Conservation (phyloP, 192 early-diverging fungal genomes). For the Coemansia sp. region DNA sequence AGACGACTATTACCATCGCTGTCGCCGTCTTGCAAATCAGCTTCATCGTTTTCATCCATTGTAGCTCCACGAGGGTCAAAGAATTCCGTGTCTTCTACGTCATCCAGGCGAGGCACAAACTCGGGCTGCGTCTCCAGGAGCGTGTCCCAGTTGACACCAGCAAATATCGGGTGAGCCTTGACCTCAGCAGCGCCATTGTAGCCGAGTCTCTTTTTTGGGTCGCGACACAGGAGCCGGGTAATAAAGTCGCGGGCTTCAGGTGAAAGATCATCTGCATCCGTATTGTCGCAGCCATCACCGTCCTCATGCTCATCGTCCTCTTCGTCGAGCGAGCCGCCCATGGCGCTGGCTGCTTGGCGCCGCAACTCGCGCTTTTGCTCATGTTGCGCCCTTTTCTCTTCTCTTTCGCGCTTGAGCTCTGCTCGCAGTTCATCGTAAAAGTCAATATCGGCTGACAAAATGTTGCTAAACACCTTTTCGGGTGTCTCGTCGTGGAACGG, state of each 20-base stretch:
- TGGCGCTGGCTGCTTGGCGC: background rate
- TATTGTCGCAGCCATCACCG: constrained; percentile 2
- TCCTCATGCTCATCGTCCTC: constrained; percentile 15
- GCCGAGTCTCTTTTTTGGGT: constrained; percentile 60
- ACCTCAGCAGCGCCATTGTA: constrained; percentile 59
- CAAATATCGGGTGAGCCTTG: constrained; percentile 64
- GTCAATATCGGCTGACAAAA: constrained; percentile 30
- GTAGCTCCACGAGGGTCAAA: constrained; percentile 88
- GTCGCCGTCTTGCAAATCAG: constrained; percentile 2
- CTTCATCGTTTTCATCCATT: constrained; percentile 49
- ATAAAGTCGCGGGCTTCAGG: constrained; percentile 51
- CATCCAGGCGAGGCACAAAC: constrained; percentile 78
- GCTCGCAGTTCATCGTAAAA: constrained; percentile 37
- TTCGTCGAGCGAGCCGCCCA: too few relatives aligned
- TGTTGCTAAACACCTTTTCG: constrained; percentile 48
- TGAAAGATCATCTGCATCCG: constrained; percentile 17
- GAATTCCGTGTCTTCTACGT: constrained; percentile 85
- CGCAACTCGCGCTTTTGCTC: background rate
- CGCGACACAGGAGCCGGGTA: constrained; percentile 57
- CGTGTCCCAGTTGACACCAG: constrained; percentile 59
- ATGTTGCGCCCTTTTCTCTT: background rate
- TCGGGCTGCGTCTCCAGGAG: constrained; percentile 63
- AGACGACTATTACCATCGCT: background rate
- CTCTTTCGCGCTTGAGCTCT: background rate
- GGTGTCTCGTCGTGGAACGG: constrained; percentile 64